Percentiles rank a stretch among this genome's conserved stretches.
Evolutionary conservation across 2,329 filamentous ascomycete genomes (phyloP).

Genomic region (Diaporthe helianthi): DNA sequence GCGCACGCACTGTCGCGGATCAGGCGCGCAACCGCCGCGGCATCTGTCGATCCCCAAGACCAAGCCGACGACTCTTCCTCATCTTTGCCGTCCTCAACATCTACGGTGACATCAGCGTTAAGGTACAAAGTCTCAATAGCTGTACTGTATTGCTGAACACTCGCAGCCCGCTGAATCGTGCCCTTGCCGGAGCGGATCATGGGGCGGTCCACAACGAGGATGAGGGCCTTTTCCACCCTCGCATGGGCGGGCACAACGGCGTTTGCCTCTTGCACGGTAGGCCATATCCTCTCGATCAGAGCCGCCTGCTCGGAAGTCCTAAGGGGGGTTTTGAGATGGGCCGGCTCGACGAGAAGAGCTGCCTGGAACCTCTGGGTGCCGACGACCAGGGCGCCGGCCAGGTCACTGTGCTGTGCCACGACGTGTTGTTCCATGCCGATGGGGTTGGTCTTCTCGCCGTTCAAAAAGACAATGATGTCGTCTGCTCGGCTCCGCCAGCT

Average conservation of each 20-base stretch:
- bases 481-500: slow-evolving; percentile 40
- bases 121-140: slow-evolving; percentile 18
- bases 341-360: slow-evolving; percentile 49
- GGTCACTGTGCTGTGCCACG: slow-evolving; percentile 24
- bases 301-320: slow-evolving; percentile 38
- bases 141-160: slow-evolving; percentile 30
- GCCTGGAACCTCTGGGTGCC: slow-evolving; percentile 25
- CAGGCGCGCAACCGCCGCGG: not conserved
- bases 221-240: slow-evolving; percentile 47
- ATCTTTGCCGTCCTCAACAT: not conserved
- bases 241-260: slow-evolving; percentile 20
- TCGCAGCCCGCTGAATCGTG: slow-evolving; percentile 20
- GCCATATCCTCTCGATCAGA: slow-evolving; percentile 30
- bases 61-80: too few species aligned
- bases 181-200: slow-evolving; percentile 55
- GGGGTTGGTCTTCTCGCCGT: slow-evolving; percentile 43
- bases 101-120: not conserved
- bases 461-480: slow-evolving; percentile 44
- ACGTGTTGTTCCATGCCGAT: slow-evolving; percentile 40
- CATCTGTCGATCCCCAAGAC: not conserved
- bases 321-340: slow-evolving; percentile 35
- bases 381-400: slow-evolving; percentile 6
- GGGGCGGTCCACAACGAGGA: slow-evolving; percentile 50
- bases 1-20: not conserved
- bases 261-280: slow-evolving; percentile 21